Evolutionary conservation across 345 rosid genomes (phyloP).

Genomic region (Syzygium jambos): DNA sequence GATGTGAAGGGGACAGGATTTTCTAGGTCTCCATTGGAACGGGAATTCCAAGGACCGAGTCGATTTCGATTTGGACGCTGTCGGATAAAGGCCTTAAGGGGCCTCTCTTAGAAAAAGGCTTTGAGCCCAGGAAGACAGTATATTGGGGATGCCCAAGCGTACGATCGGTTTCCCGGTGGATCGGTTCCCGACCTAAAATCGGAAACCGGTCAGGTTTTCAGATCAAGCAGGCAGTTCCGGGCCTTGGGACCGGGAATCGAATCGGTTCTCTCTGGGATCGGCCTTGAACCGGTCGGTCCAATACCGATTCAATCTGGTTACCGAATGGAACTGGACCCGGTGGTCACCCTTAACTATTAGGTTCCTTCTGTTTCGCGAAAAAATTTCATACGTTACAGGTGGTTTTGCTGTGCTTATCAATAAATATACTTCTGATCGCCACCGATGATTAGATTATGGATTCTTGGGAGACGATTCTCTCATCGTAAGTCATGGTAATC

Average conservation of each 20-base stretch:
- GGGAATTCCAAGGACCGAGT: background rate
- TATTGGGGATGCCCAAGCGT: rapidly evolving
- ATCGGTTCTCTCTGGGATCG: rapidly evolving
- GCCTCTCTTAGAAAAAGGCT: background rate
- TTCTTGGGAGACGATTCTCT: no score
- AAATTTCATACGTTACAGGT: no score
- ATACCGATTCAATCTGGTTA: rapidly evolving
- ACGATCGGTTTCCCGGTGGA: background rate
- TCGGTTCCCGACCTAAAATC: background rate
- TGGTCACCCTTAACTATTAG: no score
- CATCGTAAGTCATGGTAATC: no score
- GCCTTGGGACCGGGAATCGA: background rate
- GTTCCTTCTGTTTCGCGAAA: no score
- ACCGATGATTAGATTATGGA: no score
- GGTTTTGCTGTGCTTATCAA: no score
- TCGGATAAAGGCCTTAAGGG: background rate
- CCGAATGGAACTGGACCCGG: rapidly evolving
- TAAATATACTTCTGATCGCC: no score
- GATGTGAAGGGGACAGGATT: background rate
- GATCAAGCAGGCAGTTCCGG: background rate
- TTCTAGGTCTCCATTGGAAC: background rate
- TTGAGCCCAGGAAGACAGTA: background rate
- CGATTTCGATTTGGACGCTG: background rate
- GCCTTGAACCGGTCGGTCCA: background rate
- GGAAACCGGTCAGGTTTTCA: background rate